Conservation (phyloP, 2,329 filamentous ascomycete species). For the Paradendryphiella salina region DNA sequence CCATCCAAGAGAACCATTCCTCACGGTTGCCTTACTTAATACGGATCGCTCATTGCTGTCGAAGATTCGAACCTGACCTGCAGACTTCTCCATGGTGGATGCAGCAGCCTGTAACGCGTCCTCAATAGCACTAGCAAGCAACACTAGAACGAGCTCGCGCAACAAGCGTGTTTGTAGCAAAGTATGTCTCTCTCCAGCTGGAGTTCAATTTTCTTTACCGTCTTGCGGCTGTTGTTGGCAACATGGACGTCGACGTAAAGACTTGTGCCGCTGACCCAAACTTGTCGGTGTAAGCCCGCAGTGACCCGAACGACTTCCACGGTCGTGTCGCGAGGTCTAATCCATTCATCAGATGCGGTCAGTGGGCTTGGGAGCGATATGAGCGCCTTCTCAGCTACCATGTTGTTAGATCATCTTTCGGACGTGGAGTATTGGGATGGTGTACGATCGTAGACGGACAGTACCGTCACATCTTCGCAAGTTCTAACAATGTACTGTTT, state of each 20-base stretch:
- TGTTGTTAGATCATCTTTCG: slow-evolving; percentile 10
- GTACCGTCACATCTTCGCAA: slow-evolving; percentile 55
- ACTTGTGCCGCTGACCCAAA: slow-evolving; percentile 60
- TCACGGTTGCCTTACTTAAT: slow-evolving; percentile 50
- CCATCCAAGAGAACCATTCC: slow-evolving; percentile 52
- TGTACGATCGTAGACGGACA: slow-evolving; percentile 60
- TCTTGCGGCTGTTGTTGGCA: slow-evolving; percentile 55
- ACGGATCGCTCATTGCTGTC: slow-evolving; percentile 56
- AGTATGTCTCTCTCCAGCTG: slow-evolving; percentile 57
- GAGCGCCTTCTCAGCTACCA: slow-evolving; percentile 56
- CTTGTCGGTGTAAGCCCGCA: slow-evolving; percentile 60
- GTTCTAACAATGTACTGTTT: slow-evolving; percentile 56
- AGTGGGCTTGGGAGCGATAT: slow-evolving; percentile 58
- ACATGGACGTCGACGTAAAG: slow-evolving; percentile 60
- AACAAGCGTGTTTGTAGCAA: slow-evolving; percentile 55
- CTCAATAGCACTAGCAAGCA: slow-evolving; percentile 23
- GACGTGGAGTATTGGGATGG: background rate
- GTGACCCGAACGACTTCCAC: slow-evolving; percentile 55
- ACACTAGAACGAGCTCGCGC: background rate
- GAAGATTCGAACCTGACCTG: slow-evolving; percentile 57
- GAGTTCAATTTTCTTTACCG: slow-evolving; percentile 56
- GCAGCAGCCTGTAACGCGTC: slow-evolving; percentile 49
- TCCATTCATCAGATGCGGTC: slow-evolving; percentile 54
- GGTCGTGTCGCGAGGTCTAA: slow-evolving; percentile 46
- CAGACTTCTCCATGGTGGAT: slow-evolving; percentile 54